phyloP scores from a whole-genome alignment of 2,329 filamentous ascomycete genomes.

The Apiospora pterosperma region DNA sequence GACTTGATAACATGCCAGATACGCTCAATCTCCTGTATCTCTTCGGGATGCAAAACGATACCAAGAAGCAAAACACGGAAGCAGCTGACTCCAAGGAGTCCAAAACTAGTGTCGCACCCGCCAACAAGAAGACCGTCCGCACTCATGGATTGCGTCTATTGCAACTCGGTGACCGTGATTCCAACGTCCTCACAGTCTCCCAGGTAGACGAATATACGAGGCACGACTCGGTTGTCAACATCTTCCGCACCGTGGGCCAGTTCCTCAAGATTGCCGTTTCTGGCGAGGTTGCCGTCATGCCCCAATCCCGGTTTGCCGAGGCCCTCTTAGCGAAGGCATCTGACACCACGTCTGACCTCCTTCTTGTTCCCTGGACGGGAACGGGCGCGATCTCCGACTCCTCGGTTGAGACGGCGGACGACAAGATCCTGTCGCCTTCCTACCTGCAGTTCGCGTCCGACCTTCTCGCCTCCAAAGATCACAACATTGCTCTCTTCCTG shows the following conservation, averaged over 20 bases:
- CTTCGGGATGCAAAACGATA: slow-evolving; percentile 51
- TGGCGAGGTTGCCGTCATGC: slow-evolving; percentile 76
- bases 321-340: slow-evolving; percentile 69
- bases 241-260: slow-evolving; percentile 83
- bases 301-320: slow-evolving; percentile 74
- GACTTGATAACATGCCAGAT: slow-evolving; percentile 79
- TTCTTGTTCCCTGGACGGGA: slow-evolving; percentile 89
- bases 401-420: slow-evolving; percentile 58
- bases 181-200: slow-evolving; percentile 90
- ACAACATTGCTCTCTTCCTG: slow-evolving; percentile 68
- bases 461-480: slow-evolving; percentile 59
- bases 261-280: slow-evolving; percentile 81
- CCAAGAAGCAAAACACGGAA: neutral
- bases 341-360: slow-evolving; percentile 67
- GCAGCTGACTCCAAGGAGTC: slow-evolving; percentile 8
- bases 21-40: slow-evolving; percentile 78
- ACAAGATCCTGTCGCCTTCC: slow-evolving; percentile 56
- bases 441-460: slow-evolving; percentile 72
- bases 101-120: slow-evolving; percentile 15
- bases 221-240: slow-evolving; percentile 83
- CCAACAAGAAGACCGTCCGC: slow-evolving; percentile 52
- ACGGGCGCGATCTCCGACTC: slow-evolving; percentile 56
- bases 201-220: slow-evolving; percentile 72
- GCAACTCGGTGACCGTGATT: slow-evolving; percentile 87
- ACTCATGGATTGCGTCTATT: slow-evolving; percentile 84